Conservation (phyloP, 2,329 filamentous ascomycete genomes). For the Hymenoscyphus scutula region DNA sequence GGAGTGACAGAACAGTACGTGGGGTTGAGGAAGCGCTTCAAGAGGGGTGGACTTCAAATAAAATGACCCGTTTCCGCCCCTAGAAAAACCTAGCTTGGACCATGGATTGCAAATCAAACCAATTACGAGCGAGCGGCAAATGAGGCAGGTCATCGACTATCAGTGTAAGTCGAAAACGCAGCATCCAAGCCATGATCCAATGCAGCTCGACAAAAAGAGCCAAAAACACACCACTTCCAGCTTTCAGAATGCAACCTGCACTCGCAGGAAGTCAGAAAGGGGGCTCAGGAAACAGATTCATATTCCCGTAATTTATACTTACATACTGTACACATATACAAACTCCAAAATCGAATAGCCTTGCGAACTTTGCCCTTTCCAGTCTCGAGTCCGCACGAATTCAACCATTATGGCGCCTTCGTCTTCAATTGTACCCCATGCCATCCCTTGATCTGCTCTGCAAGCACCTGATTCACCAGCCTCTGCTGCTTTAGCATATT, state of each 20-base stretch:
- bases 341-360: background rate
- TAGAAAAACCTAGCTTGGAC: too few relatives aligned
- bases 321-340: background rate
- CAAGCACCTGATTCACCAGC: conserved; percentile 72
- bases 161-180: background rate
- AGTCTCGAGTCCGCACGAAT: background rate
- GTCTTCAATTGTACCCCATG: conserved; percentile 81
- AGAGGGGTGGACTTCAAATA: background rate
- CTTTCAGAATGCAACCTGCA: background rate
- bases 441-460: conserved; percentile 75
- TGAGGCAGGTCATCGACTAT: background rate
- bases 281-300: background rate
- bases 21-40: background rate
- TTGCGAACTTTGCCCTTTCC: background rate
- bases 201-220: background rate
- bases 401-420: conserved; percentile 41
- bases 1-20: background rate
- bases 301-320: background rate
- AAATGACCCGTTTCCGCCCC: background rate
- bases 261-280: background rate
- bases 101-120: background rate
- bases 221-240: background rate
- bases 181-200: background rate
- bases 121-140: background rate
- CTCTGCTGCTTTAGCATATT: conserved; percentile 78